Percentiles rank a stretch among this genome's conserved stretches.
phyloP scores from a whole-genome alignment of 306 rosid genomes.

The Castanea sativa region DNA sequence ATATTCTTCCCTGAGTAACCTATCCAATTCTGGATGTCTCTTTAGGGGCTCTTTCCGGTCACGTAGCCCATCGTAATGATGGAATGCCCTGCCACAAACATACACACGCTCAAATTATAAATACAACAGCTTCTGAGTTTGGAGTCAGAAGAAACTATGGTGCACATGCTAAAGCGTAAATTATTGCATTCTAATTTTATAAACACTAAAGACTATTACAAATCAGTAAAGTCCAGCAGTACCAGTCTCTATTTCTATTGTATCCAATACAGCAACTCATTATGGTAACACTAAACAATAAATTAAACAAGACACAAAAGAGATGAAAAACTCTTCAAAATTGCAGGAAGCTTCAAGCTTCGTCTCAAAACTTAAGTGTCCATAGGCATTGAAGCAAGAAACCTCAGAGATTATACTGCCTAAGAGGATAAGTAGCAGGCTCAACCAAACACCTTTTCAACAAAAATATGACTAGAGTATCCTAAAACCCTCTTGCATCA shows the following conservation, averaged over 20 bases:
- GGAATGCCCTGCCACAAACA: slow-evolving; percentile 86
- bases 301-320: background rate
- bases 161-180: background rate
- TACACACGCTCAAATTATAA: background rate
- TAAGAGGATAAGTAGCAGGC: too few species aligned
- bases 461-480: too few species aligned
- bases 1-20: slow-evolving; percentile 75
- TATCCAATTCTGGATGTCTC: slow-evolving; percentile 74
- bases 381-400: background rate
- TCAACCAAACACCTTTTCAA: too few species aligned
- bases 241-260: background rate
- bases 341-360: background rate
- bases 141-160: background rate
- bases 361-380: background rate
- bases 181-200: background rate
- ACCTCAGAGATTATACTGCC: background rate
- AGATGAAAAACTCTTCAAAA: background rate
- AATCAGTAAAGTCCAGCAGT: background rate
- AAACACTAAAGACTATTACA: background rate
- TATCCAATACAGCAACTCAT: background rate
- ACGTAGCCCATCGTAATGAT: slow-evolving; percentile 61
- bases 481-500: too few species aligned
- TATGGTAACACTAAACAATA: background rate
- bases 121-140: background rate
- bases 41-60: slow-evolving; percentile 50